Conservation (phyloP, 2,329 filamentous ascomycete species). For the Colletotrichum sp. region DNA sequence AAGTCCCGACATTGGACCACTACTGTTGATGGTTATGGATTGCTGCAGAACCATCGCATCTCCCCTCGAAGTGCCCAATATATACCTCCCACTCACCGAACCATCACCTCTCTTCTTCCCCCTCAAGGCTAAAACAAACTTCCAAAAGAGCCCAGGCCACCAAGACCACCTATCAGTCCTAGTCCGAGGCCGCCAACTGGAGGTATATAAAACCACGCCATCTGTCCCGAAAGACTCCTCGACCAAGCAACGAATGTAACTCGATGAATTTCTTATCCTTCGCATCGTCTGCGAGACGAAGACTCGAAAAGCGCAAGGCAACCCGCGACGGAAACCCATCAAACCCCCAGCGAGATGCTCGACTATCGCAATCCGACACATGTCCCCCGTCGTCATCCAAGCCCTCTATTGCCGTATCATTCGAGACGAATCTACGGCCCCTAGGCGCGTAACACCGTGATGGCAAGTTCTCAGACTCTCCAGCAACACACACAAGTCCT, state of each 20-base stretch:
- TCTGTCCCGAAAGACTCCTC: too few species aligned
- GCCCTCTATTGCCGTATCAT: background rate
- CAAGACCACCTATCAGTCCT: too few species aligned
- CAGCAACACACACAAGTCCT: too few species aligned
- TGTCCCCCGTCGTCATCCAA: background rate
- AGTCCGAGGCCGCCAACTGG: fast-evolving
- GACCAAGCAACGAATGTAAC: too few species aligned
- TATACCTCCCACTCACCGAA: background rate
- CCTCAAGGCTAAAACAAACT: too few species aligned
- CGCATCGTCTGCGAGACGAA: too few species aligned
- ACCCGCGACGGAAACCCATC: background rate
- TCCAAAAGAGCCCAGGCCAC: fast-evolving
- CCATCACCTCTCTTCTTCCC: too few species aligned
- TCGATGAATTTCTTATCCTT: too few species aligned
- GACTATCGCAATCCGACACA: too few species aligned
- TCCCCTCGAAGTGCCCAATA: background rate
- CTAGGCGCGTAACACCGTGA: fast-evolving
- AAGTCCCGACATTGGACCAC: too few species aligned
- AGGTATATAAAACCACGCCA: too few species aligned
- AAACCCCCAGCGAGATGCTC: background rate
- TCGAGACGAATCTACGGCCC: background rate
- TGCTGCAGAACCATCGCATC: too few species aligned
- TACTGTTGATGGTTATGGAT: fast-evolving
- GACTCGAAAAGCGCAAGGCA: background rate
- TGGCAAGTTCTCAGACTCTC: background rate